Percentiles rank a stretch among this genome's conserved stretches.
These are phyloP conservation scores for Xerocomellus chrysenteron DNA, from an alignment of 768 basidiomycete species.

Conservation along the genomic window DNA sequence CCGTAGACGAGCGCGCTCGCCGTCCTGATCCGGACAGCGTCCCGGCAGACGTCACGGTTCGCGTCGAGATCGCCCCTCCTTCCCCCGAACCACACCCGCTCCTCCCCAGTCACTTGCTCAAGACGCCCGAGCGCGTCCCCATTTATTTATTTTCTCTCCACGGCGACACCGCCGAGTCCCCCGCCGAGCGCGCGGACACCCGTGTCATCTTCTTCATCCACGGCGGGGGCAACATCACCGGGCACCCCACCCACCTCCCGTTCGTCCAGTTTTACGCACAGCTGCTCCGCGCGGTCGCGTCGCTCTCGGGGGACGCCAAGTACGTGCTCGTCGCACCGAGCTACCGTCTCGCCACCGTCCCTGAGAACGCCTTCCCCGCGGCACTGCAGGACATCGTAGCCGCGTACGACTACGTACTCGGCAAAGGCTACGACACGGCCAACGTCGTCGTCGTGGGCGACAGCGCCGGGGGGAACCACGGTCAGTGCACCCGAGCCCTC, in stretches of 20 bases:
- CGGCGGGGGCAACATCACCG: conserved; percentile 19
- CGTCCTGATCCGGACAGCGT: neutral
- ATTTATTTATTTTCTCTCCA: conserved; percentile 19
- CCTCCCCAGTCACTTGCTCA: conserved; percentile 1
- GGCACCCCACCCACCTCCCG: conserved; percentile 12
- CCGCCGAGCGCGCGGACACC: neutral
- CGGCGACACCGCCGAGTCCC: neutral
- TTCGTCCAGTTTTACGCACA: conserved; percentile 6
- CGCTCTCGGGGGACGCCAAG: neutral
- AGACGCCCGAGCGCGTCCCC: conserved; percentile 18
- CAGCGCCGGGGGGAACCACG: conserved; percentile 27
- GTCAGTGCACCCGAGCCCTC: conserved; percentile 5
- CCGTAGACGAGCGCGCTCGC: conserved; percentile 15
- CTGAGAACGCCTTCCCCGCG: conserved; percentile 24
- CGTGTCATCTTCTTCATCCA: conserved; percentile 26
- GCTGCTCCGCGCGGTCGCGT: conserved; percentile 12
- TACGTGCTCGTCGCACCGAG: conserved; percentile 21
- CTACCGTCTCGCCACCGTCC: conserved; percentile 25
- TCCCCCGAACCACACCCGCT: conserved; percentile 2
- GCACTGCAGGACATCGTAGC: conserved; percentile 25
- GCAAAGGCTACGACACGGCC: conserved; percentile 20
- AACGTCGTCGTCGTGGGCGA: conserved; percentile 24
- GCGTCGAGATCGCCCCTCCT: conserved; percentile 19
- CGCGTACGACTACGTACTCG: conserved; percentile 27
- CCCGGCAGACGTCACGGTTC: conserved; percentile 10